Conservation (phyloP, 2,329 filamentous ascomycete genomes). For the Trichoderma breve region DNA sequence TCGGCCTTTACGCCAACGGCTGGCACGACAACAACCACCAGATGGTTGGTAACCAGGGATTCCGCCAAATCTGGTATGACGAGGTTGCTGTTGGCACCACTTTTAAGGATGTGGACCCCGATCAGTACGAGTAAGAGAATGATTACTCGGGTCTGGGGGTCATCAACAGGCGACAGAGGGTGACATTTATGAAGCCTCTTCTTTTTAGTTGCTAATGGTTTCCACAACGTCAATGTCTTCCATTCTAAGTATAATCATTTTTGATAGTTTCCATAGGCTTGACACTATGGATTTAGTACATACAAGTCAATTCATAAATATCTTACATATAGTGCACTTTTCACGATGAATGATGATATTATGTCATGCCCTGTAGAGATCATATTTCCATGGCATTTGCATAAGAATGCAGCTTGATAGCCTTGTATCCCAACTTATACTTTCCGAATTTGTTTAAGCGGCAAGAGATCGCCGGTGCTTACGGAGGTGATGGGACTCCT, state of each 20-base stretch:
- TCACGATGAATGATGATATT: not conserved
- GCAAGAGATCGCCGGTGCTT: too few species aligned
- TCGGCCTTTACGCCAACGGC: conserved; percentile 43
- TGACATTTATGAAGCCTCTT: not conserved
- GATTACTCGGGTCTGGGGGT: not conserved
- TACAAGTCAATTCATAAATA: not conserved
- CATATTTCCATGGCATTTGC: too few species aligned
- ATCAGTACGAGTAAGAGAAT: not conserved
- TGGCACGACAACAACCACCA: conserved; percentile 38
- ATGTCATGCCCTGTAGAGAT: too few species aligned
- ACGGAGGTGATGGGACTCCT: too few species aligned
- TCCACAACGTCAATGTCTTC: not conserved
- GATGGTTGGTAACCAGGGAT: conserved; percentile 41
- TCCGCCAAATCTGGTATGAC: conserved; percentile 49
- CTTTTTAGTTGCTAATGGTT: not conserved
- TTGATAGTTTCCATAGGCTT: not conserved
- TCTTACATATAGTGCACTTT: not conserved
- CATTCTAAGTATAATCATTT: not conserved
- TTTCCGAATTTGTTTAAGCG: too few species aligned
- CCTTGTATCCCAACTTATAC: too few species aligned
- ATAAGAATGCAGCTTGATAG: too few species aligned
- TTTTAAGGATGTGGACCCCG: conserved; percentile 29
- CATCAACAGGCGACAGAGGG: not conserved
- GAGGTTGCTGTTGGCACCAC: conserved; percentile 44
- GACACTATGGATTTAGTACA: not conserved